Conservation (phyloP, 2,329 filamentous ascomycete species). For the Calonectria ilicicola region DNA sequence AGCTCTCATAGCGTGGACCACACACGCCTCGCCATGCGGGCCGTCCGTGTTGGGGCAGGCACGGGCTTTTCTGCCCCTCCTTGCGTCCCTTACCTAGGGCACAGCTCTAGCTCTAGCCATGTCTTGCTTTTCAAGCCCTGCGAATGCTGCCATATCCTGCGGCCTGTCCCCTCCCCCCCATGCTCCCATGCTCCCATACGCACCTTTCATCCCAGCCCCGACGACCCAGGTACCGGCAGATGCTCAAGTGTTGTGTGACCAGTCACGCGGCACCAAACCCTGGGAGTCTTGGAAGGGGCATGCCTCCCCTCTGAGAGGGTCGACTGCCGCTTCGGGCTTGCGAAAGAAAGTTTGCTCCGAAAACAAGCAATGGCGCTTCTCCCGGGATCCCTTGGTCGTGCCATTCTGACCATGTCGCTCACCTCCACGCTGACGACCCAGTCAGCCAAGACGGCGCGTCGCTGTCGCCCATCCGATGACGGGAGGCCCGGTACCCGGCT, state of each 20-base stretch:
- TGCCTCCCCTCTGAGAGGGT: neutral
- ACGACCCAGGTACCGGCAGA: slow-evolving; percentile 15
- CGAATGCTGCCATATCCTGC: neutral
- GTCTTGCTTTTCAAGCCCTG: neutral
- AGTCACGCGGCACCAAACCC: slow-evolving; percentile 22
- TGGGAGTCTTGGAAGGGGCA: neutral
- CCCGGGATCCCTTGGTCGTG: neutral
- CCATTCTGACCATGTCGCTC: neutral
- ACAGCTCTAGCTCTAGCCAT: neutral
- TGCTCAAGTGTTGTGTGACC: slow-evolving; percentile 25
- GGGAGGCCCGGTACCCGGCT: slow-evolving; percentile 17
- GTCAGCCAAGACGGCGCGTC: neutral
- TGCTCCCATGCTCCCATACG: neutral
- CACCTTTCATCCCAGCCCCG: neutral
- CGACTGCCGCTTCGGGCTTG: neutral
- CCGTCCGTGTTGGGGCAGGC: slow-evolving; percentile 12
- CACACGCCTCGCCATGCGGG: slow-evolving; percentile 15
- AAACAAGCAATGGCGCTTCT: neutral
- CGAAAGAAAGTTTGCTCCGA: slow-evolving; percentile 1
- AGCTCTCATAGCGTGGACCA: neutral
- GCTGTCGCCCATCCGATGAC: neutral
- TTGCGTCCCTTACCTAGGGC: neutral
- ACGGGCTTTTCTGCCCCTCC: neutral
- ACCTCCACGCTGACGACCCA: neutral
- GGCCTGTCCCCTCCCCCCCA: neutral